phyloP scores from a whole-genome alignment of 495 filamentous ascomycete genomes.

The Sphaerosporella brunnea region DNA sequence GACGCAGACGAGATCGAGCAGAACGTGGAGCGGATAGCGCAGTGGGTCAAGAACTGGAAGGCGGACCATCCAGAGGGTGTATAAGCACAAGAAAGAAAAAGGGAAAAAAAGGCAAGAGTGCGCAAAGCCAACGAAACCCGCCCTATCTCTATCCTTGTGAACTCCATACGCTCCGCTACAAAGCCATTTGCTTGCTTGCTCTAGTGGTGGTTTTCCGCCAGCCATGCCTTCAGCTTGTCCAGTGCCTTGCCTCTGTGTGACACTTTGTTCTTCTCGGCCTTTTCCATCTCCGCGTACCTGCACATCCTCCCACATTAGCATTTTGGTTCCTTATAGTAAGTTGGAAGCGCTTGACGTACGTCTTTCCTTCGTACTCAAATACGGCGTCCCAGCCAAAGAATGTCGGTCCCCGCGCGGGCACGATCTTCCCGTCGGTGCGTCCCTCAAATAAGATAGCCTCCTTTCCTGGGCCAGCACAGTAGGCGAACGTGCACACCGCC shows the following conservation, averaged over 20 bases:
- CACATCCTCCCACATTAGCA: background rate
- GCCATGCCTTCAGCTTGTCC: constrained; percentile 67
- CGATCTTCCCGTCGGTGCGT: constrained; percentile 54
- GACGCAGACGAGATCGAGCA: constrained; percentile 62
- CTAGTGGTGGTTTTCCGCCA: constrained; percentile 33
- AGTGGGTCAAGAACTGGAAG: constrained; percentile 72
- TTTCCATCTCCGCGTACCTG: constrained; percentile 87
- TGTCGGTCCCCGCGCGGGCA: constrained; percentile 51
- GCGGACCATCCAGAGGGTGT: constrained; percentile 34
- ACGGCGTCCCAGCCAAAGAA: constrained; percentile 96
- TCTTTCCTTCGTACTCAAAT: constrained; percentile 86
- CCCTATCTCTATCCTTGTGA: too few species aligned
- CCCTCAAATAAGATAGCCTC: constrained; percentile 88
- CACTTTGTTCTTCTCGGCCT: constrained; percentile 75
- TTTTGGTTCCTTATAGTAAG: background rate
- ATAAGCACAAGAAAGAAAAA: too few species aligned
- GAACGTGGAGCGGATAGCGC: constrained; percentile 68
- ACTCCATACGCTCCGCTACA: too few species aligned
- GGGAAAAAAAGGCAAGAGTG: too few species aligned
- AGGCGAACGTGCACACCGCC: constrained; percentile 92
- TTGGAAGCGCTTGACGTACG: constrained; percentile 42
- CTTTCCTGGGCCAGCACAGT: constrained; percentile 65
- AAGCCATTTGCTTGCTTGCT: too few species aligned
- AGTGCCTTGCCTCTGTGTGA: constrained; percentile 80
- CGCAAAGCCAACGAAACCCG: too few species aligned